Conservation (phyloP, 2,329 filamentous ascomycete genomes). For the Fusarium sacchari region DNA sequence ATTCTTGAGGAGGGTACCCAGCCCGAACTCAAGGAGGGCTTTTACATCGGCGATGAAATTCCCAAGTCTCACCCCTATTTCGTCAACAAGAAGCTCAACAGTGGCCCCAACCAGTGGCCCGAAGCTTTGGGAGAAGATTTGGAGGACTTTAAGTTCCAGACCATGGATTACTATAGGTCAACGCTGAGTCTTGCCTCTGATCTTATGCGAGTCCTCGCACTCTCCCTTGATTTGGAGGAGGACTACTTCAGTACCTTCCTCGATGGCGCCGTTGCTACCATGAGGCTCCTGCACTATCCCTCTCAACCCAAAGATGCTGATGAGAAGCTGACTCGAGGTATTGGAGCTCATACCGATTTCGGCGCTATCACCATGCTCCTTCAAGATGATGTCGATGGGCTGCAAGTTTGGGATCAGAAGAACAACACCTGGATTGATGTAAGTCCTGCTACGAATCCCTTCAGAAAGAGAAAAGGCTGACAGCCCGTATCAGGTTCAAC, state of each 20-base stretch:
- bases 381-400: slow-evolving; percentile 60
- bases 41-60: slow-evolving; percentile 52
- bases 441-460: background rate
- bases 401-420: slow-evolving; percentile 60
- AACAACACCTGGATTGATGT: slow-evolving; percentile 56
- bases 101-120: slow-evolving; percentile 57
- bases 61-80: slow-evolving; percentile 54
- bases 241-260: slow-evolving; percentile 1
- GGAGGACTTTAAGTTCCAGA: slow-evolving; percentile 50
- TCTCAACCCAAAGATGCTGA: slow-evolving; percentile 50
- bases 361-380: slow-evolving; percentile 66
- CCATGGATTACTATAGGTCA: slow-evolving; percentile 53
- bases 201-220: slow-evolving; percentile 55
- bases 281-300: slow-evolving; percentile 59
- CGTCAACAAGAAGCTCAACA: slow-evolving; percentile 53
- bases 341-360: slow-evolving; percentile 65
- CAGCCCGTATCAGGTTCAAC: background rate
- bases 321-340: slow-evolving; percentile 49
- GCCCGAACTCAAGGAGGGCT: slow-evolving; percentile 59
- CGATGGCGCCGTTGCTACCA: background rate
- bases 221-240: slow-evolving; percentile 13
- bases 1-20: slow-evolving; percentile 55
- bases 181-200: slow-evolving; percentile 53
- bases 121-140: slow-evolving; percentile 50
- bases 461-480: background rate